A percentile compares a stretch with the other conserved stretches of the same genome.
phyloP scores from a whole-genome alignment of 495 filamentous ascomycete species.

The Glutinoglossum americanum region DNA sequence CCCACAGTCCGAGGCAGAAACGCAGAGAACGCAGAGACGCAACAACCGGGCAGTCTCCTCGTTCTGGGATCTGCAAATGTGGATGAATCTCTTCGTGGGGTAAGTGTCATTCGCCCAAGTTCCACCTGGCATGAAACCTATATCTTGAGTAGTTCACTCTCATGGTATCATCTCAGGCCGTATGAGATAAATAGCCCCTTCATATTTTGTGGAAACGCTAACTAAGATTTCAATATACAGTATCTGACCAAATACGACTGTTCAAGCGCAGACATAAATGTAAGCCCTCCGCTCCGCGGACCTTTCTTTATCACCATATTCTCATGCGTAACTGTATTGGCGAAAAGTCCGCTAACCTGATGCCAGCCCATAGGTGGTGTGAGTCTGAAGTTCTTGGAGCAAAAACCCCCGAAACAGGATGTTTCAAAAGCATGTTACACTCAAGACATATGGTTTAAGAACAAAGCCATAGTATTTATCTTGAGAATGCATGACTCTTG shows the following conservation, averaged over 20 bases:
- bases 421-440: slow-evolving; percentile 27
- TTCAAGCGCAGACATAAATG: slow-evolving; percentile 35
- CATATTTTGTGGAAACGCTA: slow-evolving; percentile 15
- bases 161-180: background rate
- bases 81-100: slow-evolving; percentile 20
- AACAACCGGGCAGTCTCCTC: slow-evolving; percentile 26
- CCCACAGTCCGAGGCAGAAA: slow-evolving; percentile 30
- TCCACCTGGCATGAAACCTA: background rate
- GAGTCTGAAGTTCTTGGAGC: too few relatives aligned
- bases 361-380: slow-evolving; percentile 33
- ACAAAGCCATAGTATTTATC: background rate
- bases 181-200: background rate
- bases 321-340: too few relatives aligned
- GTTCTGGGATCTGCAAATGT: slow-evolving; percentile 44
- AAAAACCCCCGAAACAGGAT: slow-evolving; percentile 12
- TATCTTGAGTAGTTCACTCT: too few relatives aligned
- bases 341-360: too few relatives aligned
- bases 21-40: background rate
- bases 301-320: too few relatives aligned
- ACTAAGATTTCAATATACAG: slow-evolving; percentile 19
- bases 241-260: slow-evolving; percentile 60
- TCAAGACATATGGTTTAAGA: background rate
- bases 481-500: background rate
- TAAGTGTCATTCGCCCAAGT: background rate
- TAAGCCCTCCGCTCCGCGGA: too few relatives aligned